Base-by-base conservation (phyloP, 2,329 filamentous ascomycete genomes). In the Macrophomina phaseolina region DNA sequence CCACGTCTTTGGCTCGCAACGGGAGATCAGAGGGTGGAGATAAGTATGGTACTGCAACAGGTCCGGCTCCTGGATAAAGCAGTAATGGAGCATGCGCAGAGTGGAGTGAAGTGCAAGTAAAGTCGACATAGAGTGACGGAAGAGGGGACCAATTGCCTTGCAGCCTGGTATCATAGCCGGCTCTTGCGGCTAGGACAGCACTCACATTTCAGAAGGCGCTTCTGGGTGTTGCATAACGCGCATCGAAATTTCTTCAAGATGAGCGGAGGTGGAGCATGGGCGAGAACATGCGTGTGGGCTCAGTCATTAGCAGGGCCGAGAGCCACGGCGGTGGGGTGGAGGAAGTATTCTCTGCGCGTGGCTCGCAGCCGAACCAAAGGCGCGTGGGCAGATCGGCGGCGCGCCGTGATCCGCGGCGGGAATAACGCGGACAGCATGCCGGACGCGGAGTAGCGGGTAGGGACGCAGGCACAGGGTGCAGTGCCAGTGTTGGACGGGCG, bases 351-450 rank as follows among this genome's bases (percentile, higher is more conserved):
- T 60, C 56, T 40, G 56, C 56, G 56, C 56, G 56, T 48, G 56
- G 56, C 28, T 48, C 56, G 56, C 14, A 60, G 40, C 56, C 56
- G 40, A 60, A n/a, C n/a, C 40, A 16, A 9, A 14, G 40, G 56
- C 56, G 40, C 28, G 28, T 32, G 55, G 56, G 4, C 30, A 34
- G 56, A 60, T 60, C 56, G 38, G 53, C 53, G 56, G 23, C 55
- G 55, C 55, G 38, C 38, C 55, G 34, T 42, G 55, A 60, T 60
- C 55, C 55, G 55, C 55, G 23, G 40, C 56, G 56, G 56, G 56
- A 60, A 60, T 60, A 60, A 60, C 16, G 56, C 40, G 56, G 56
- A 60, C 56, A 60, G 56, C 56, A 40, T 45, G 56, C 56, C 56
- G 56, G 36, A 8, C 23, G 18, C 55, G 55, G 55, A 42, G 40